Percentiles rank a stretch among this genome's conserved stretches.
These are phyloP conservation scores for Quercus mongolica DNA, from an alignment of 306 rosid genomes.

Conservation along the genomic window DNA sequence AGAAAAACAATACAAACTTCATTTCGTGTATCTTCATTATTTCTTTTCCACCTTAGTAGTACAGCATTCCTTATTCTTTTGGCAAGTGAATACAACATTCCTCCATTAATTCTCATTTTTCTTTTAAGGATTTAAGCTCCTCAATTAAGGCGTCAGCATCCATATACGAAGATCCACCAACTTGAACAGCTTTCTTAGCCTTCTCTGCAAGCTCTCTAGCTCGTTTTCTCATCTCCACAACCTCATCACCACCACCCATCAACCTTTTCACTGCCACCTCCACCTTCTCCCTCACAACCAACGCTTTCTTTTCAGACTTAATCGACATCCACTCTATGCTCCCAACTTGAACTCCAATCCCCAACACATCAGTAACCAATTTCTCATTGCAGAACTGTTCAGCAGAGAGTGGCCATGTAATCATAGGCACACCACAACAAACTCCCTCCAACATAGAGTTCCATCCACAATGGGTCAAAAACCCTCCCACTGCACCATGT, in stretches of 20 bases:
- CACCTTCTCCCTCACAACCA: constrained; percentile 42
- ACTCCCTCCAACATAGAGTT: constrained; percentile 64
- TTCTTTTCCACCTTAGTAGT: no score
- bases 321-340: constrained; percentile 49
- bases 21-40: no score
- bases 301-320: constrained; percentile 24
- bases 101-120: no score
- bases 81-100: no score
- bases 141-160: constrained; percentile 38
- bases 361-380: constrained; percentile 45
- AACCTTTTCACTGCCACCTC: constrained; percentile 46
- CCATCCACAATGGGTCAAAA: constrained; percentile 80
- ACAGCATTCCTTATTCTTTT: no score
- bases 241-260: constrained; percentile 47
- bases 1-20: no score
- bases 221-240: constrained; percentile 42
- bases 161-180: constrained; percentile 45
- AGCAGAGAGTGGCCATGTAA: constrained; percentile 68
- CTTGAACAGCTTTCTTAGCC: constrained; percentile 45
- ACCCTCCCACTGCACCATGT: constrained; percentile 54
- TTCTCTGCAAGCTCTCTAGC: constrained; percentile 26
- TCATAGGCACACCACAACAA: constrained; percentile 52
- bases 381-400: constrained; percentile 77
- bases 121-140: constrained; percentile 16
- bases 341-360: constrained; percentile 58